phyloP scores from a whole-genome alignment of 1,284 basidiomycete species.

The Melampsora larici-populina region DNA sequence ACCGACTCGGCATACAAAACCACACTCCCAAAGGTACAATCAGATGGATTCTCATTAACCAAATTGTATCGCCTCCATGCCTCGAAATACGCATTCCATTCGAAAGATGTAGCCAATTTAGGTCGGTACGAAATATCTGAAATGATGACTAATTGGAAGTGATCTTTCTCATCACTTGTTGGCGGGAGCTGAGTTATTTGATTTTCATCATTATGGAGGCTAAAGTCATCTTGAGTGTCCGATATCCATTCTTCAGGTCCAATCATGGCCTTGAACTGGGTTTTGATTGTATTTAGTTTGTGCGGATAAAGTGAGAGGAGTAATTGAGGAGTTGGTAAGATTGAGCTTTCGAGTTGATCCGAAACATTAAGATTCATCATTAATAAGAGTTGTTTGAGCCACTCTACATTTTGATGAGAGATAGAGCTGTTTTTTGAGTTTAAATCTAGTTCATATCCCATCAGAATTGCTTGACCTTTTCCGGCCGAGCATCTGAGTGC shows the following conservation, averaged over 20 bases:
- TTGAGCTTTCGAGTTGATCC: not conserved
- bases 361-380: not conserved
- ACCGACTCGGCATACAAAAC: constrained; percentile 83
- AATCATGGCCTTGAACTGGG: not conserved
- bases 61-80: not conserved
- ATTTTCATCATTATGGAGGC: not conserved
- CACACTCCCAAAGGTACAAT: constrained; percentile 62
- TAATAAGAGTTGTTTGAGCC: not conserved
- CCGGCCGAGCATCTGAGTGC: not conserved
- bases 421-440: not conserved
- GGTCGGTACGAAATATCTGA: not conserved
- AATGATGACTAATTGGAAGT: not conserved
- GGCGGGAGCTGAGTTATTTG: not conserved
- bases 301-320: not conserved
- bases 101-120: not conserved
- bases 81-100: not conserved
- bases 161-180: not conserved
- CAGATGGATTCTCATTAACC: not conserved
- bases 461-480: not conserved
- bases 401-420: not conserved
- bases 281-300: not conserved
- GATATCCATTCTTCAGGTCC: not conserved
- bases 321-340: not conserved
- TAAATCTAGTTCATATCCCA: not conserved
- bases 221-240: not conserved